A percentile compares a stretch with the other conserved stretches of the same genome.
Evolutionary conservation across 257 asterid species (phyloP).

Genomic region (Paulownia fortunei): DNA sequence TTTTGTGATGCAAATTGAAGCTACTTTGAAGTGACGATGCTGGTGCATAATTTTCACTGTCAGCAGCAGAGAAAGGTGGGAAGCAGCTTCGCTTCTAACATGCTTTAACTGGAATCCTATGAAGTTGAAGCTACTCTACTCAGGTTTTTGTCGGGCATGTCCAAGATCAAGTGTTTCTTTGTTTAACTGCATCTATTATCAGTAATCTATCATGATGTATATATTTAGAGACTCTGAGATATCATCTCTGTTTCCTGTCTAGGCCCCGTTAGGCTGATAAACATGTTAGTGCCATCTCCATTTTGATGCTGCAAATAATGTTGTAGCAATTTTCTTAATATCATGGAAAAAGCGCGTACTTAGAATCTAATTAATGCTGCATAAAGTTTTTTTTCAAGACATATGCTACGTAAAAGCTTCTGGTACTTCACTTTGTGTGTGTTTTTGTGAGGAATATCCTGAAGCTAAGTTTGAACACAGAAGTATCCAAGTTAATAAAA

Average conservation of each 20-base stretch:
- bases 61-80: background rate
- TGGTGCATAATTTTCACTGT: background rate
- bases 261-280: background rate
- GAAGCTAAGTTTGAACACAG: too few species aligned
- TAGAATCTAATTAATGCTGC: background rate
- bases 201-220: background rate
- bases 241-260: background rate
- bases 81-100: background rate
- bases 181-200: background rate
- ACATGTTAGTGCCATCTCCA: background rate
- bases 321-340: background rate
- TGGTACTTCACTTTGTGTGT: too few species aligned
- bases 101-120: background rate
- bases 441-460: too few species aligned
- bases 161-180: background rate
- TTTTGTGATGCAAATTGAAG: slow-evolving; percentile 14
- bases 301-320: background rate
- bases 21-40: background rate
- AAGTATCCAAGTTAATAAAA: too few species aligned
- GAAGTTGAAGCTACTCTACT: background rate
- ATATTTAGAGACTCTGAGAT: background rate
- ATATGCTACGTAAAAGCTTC: too few species aligned
- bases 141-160: background rate
- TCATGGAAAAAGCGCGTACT: background rate
- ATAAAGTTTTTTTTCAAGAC: background rate